Base-by-base conservation (phyloP, 345 rosid genomes). In the Brassica carinata region DNA sequence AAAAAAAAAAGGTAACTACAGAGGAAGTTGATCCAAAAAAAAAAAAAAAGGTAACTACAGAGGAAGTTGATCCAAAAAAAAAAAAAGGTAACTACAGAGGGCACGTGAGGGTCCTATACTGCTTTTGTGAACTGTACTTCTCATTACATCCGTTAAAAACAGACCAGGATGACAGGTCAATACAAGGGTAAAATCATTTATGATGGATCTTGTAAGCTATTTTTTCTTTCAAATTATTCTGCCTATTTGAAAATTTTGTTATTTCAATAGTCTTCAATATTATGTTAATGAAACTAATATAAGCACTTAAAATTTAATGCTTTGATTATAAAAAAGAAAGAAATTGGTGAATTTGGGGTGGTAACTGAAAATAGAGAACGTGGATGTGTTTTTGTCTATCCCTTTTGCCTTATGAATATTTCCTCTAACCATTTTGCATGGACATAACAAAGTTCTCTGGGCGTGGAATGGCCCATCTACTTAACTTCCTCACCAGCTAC, bases 81-180 rank as follows among this genome's bases (percentile, higher is more conserved):
- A n/a, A n/a, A n/a, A n/a, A n/a, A 73, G 69, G 83, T 67, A 10
- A 79, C 5, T 67, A 58, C 19, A 73, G 74, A 57, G 5, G 61
- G 17, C 83, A 81, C 74, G 83, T 81, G 83, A 70, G 75, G 59
- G 14, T 13, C n/a, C n/a, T 70, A 69, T 75, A 81, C 73, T 75
- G 73, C 80, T n/a, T 64, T 40, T 80, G 76, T 70, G 36, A 10
- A 7, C 63, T 75, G 79, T 71, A 74, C 59, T 48, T 69, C 51
- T 64, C 77, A 51, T 38, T 71, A 64, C 76, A 33, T 75, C 83
- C 72, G 72, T 69, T 69, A 69, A 53, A n/a, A 70, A 8, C 80
- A 75, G 73, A 81, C 67, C 75, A 11, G 11, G 64, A 17, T 53
- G 83, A 69, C 76, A 75, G 3, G 18, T 75, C 83, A 75, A n/a